Percentiles rank a stretch among this genome's conserved stretches.
Evolutionary conservation across 306 rosid species (phyloP).

Genomic region (Vigna radiata): DNA sequence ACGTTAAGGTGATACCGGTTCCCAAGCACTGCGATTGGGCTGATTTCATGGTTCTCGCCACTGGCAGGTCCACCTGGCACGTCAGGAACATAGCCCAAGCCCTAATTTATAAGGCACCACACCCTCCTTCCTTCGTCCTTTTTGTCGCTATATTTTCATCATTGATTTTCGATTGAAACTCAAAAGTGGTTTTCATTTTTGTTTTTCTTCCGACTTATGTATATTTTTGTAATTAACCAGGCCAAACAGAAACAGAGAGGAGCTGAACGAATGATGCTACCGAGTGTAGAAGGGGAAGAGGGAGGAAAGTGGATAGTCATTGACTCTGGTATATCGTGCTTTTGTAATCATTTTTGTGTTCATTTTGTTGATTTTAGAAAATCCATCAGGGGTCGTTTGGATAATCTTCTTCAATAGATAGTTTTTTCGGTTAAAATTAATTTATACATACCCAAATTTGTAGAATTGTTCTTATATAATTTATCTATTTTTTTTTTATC

Average conservation of each 20-base stretch:
- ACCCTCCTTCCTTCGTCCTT: constrained; percentile 14
- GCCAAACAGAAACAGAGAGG: constrained; percentile 95
- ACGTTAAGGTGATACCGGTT: constrained; percentile 73
- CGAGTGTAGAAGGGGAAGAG: constrained; percentile 85
- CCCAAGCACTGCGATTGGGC: constrained; percentile 73
- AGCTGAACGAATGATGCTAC: constrained; percentile 64
- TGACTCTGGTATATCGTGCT: constrained; percentile 75
- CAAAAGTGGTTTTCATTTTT: neutral
- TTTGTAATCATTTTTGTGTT: constrained; percentile 10
- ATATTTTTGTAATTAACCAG: constrained; percentile 43
- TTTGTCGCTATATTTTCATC: neutral
- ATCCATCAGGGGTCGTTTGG: neutral
- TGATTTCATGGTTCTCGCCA: constrained; percentile 87
- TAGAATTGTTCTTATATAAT: no score
- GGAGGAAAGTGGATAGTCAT: constrained; percentile 95
- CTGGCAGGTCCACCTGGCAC: constrained; percentile 93
- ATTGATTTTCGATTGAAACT: neutral
- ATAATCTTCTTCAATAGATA: no score
- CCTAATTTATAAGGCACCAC: constrained; percentile 79
- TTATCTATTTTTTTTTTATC: no score
- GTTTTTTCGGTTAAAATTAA: no score
- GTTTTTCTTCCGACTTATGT: neutral
- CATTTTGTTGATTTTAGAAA: constrained; percentile 30
- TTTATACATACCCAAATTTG: no score
- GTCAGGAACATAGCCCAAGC: constrained; percentile 97